A percentile compares a stretch with the other conserved stretches of the same genome.
phyloP scores from a whole-genome alignment of 2,329 filamentous ascomycete species.

The Penicillium italicum region DNA sequence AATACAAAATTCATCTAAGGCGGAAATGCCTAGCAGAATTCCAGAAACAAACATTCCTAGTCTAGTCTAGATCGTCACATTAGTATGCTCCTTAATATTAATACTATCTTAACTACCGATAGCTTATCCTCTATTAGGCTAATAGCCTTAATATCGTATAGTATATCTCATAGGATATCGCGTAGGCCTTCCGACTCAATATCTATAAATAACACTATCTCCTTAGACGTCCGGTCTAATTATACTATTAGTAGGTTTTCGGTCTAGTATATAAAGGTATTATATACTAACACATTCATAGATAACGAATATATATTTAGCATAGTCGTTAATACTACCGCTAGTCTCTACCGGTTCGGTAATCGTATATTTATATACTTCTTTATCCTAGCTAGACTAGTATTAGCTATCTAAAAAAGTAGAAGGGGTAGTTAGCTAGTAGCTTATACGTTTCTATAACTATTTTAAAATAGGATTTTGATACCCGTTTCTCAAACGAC shows the following conservation, averaged over 20 bases:
- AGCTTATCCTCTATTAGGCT: constrained; percentile 32
- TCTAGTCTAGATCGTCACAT: no score
- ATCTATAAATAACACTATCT: constrained; percentile 25
- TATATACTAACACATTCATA: constrained; percentile 21
- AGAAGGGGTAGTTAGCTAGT: no score
- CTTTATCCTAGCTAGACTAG: constrained; percentile 25
- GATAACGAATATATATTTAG: constrained; percentile 27
- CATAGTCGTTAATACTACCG: constrained; percentile 17
- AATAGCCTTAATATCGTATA: constrained; percentile 30
- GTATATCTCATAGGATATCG: constrained; percentile 30
- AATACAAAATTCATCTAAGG: no score
- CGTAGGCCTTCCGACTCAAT: constrained; percentile 34
- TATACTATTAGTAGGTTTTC: constrained; percentile 15
- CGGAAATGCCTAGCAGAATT: no score
- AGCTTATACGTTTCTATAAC: constrained; percentile 21
- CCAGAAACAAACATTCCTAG: no score
- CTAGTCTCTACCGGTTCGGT: no score
- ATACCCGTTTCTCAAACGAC: constrained; percentile 16
- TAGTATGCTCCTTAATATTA: constrained; percentile 10
- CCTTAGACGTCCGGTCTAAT: constrained; percentile 23
- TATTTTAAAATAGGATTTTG: constrained; percentile 20
- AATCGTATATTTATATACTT: constrained; percentile 30
- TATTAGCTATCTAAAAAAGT: no score
- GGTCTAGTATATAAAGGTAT: constrained; percentile 9
- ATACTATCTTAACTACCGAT: constrained; percentile 24